Base-by-base conservation (phyloP, 1,284 basidiomycete species). In the Filobasidium uniguttulatum region DNA sequence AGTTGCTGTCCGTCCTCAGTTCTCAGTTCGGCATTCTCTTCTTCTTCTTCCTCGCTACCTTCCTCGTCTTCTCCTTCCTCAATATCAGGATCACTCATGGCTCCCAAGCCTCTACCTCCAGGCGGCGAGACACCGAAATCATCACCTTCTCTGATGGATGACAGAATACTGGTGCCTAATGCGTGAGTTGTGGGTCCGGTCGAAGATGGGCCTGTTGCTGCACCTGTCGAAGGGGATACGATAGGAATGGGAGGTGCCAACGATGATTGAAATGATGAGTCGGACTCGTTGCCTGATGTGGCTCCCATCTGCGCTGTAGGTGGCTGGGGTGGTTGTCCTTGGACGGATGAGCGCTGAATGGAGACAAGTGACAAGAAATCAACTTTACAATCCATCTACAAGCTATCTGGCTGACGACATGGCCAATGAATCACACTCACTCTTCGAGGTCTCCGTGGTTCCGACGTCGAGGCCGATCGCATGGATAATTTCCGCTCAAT, bases 401-500 rank as follows among this genome's bases (percentile, higher is more conserved):
- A n/a, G n/a, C n/a, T n/a, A n/a, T n/a, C n/a, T n/a, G n/a, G n/a
- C n/a, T n/a, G n/a, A n/a, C n/a, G n/a, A n/a, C n/a, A n/a, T n/a
- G n/a, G n/a, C n/a, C n/a, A n/a, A n/a, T n/a, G n/a, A n/a, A n/a
- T n/a, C n/a, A n/a, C 52, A 59, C 44, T 23, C 49, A 23, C 5
- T 15, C 17, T 28, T 40, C 34, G 51, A 59, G 63, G 36, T 54
- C 59, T 10, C 59, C 57, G 19, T 57, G 57, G 15, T 62, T 60
- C 15, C 30, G 30, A 9, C 48, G 41, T 14, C 41, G 61, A 52
- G 1, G 60, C 57, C 6, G 67, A 62, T 61, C 83, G 82, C 40
- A 87, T 75, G 2, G 85, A 88, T 19, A 93, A 77, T 63, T 90
- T 90, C 55, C 87, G 76, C 55, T 85, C 78, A 23, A 93, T 79